phyloP scores from a whole-genome alignment of 257 asterid species.

The Capsicum baccatum region DNA sequence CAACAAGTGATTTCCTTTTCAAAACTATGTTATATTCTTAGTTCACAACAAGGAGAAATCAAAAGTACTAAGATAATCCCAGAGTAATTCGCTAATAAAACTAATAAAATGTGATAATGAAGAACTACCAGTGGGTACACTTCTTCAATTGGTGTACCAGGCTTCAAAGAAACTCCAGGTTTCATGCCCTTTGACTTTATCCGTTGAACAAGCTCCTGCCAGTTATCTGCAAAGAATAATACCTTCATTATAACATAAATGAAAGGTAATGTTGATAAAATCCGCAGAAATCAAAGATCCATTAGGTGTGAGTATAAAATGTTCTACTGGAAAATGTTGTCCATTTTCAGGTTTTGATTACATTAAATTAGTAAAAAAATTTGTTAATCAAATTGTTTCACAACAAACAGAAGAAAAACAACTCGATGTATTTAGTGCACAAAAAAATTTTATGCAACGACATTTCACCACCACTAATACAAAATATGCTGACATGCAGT shows the following conservation, averaged over 20 bases:
- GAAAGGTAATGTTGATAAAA: neutral
- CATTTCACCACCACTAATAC: neutral
- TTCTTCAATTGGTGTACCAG: constrained; percentile 84
- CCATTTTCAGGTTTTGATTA: neutral
- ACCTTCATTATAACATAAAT: constrained; percentile 6
- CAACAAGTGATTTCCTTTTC: constrained; percentile 17
- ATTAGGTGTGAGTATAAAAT: neutral
- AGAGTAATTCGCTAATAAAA: neutral
- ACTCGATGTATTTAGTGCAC: neutral
- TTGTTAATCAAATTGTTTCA: neutral
- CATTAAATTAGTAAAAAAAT: neutral
- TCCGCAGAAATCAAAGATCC: neutral
- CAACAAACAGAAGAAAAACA: neutral
- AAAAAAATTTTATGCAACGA: neutral
- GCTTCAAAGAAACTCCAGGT: constrained; percentile 86
- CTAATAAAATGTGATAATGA: constrained; percentile 23
- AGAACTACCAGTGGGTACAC: constrained; percentile 76
- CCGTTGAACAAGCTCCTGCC: constrained; percentile 75
- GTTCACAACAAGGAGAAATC: constrained; percentile 18
- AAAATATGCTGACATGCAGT: neutral
- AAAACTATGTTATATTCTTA: neutral
- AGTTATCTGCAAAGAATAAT: constrained; percentile 61
- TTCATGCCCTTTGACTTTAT: constrained; percentile 92
- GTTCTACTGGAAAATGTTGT: neutral
- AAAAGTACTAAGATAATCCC: neutral